Evolutionary conservation across 192 early-diverging fungal genomes (phyloP).

Genomic region (Coemansia guatemalensis): DNA sequence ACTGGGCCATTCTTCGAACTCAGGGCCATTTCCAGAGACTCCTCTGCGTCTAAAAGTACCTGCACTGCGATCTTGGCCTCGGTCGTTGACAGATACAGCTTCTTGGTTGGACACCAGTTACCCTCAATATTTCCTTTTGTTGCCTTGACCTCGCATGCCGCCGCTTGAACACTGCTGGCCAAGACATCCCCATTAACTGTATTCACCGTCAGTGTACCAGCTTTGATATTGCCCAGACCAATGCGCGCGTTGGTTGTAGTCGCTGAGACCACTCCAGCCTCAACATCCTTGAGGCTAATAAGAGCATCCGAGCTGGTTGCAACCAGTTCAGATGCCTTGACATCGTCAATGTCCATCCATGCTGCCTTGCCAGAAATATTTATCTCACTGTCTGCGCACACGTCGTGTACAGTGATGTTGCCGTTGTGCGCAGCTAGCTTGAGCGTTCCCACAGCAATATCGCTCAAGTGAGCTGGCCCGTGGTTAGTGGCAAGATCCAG

Average conservation of each 20-base stretch:
- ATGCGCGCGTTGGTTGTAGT: slow-evolving; percentile 44
- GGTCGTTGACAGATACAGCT: slow-evolving; percentile 40
- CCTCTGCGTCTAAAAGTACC: slow-evolving; percentile 20
- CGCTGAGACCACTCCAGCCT: slow-evolving; percentile 23
- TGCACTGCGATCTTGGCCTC: slow-evolving; percentile 38
- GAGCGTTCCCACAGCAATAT: slow-evolving; percentile 28
- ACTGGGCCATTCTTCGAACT: slow-evolving; percentile 33
- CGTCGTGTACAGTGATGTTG: slow-evolving; percentile 49
- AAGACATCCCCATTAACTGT: slow-evolving; percentile 39
- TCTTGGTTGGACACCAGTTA: slow-evolving; percentile 35
- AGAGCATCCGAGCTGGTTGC: slow-evolving; percentile 46
- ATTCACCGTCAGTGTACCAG: slow-evolving; percentile 25
- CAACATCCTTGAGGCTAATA: slow-evolving; percentile 49
- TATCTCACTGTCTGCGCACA: slow-evolving; percentile 19
- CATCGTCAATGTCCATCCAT: slow-evolving; percentile 54
- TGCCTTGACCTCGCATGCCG: slow-evolving; percentile 26
- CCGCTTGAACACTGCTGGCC: slow-evolving; percentile 22
- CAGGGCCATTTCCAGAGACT: slow-evolving; percentile 28
- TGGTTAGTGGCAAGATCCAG: slow-evolving; percentile 38
- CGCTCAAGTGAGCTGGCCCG: slow-evolving; percentile 49
- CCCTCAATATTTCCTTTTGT: slow-evolving; percentile 43
- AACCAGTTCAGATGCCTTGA: slow-evolving; percentile 16
- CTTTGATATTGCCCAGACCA: slow-evolving; percentile 45
- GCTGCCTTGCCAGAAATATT: slow-evolving; percentile 34
- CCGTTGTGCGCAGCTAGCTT: slow-evolving; percentile 43